Conservation (phyloP, 2,329 filamentous ascomycete genomes). For the Colletotrichum sp. region DNA sequence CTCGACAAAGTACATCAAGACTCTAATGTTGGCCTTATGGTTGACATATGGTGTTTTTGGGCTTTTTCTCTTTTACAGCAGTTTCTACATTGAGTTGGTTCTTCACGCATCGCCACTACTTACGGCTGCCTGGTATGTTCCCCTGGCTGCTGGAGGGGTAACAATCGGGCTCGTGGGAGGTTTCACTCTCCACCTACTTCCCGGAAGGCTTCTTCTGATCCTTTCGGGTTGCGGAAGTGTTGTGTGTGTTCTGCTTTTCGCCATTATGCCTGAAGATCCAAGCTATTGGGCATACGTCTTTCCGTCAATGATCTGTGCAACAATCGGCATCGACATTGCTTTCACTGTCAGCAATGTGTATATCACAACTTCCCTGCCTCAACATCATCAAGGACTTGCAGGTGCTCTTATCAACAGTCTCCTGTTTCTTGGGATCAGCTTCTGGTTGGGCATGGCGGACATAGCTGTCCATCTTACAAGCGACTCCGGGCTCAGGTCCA, state of each 20-base stretch:
- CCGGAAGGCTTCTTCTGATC: conserved; percentile 65
- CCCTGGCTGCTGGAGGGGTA: conserved; percentile 70
- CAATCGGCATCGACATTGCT: conserved; percentile 77
- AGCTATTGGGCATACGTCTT: conserved; percentile 79
- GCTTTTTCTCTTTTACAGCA: conserved; percentile 68
- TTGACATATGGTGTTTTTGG: conserved; percentile 65
- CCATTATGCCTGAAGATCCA: conserved; percentile 62
- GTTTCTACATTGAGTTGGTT: conserved; percentile 66
- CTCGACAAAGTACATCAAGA: conserved; percentile 62
- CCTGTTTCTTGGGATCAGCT: conserved; percentile 73
- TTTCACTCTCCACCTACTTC: conserved; percentile 68
- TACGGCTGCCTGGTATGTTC: conserved; percentile 71
- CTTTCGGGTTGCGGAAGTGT: conserved; percentile 66
- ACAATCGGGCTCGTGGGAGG: conserved; percentile 67
- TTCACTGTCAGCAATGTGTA: conserved; percentile 80
- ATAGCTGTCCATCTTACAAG: conserved; percentile 59
- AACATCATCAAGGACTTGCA: conserved; percentile 68
- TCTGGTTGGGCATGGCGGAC: conserved; percentile 74
- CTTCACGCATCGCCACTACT: conserved; percentile 63
- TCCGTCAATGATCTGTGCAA: conserved; percentile 70
- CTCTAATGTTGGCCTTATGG: conserved; percentile 59
- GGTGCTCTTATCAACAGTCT: neutral
- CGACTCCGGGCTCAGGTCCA: conserved; percentile 46
- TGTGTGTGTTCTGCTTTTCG: conserved; percentile 64
- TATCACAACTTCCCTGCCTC: conserved; percentile 73